phyloP scores from a whole-genome alignment of 306 rosid species.

The Ormosia semicastrata region DNA sequence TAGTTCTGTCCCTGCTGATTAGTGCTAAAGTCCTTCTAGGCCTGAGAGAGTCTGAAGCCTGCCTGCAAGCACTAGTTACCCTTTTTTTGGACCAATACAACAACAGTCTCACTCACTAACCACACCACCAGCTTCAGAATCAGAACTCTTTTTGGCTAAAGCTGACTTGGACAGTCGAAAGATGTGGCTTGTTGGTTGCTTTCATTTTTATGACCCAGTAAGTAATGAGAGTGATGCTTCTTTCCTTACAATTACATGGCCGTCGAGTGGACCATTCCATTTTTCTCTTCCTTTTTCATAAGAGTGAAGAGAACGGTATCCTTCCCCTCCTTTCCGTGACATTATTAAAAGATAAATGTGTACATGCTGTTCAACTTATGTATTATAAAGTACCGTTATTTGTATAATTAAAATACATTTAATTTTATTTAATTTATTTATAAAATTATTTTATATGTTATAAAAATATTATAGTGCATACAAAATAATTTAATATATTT shows the following conservation, averaged over 20 bases:
- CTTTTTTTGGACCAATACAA: slow-evolving; percentile 41
- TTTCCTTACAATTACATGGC: background rate
- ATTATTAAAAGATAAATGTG: background rate
- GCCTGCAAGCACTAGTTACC: slow-evolving; percentile 32
- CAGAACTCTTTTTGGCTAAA: slow-evolving; percentile 22
- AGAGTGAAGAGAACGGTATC: background rate
- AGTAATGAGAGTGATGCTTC: background rate
- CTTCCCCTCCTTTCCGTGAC: background rate
- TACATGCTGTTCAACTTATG: background rate
- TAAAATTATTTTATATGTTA: too few relatives aligned
- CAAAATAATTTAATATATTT: too few relatives aligned
- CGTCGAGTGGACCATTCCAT: background rate
- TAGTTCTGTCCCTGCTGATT: slow-evolving; percentile 27
- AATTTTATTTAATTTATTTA: too few relatives aligned
- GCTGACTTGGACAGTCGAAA: slow-evolving; percentile 17
- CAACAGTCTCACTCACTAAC: slow-evolving; percentile 18
- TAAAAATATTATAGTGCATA: too few relatives aligned
- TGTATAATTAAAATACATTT: too few relatives aligned
- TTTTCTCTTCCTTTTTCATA: background rate
- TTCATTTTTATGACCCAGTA: background rate
- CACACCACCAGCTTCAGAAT: background rate
- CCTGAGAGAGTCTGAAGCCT: slow-evolving; percentile 16
- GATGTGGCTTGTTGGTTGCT: background rate
- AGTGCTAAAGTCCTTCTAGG: background rate
- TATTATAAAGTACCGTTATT: too few relatives aligned